Evolutionary conservation across 805 yeast species (phyloP).

Genomic region (Metschnikowia lachancei): DNA sequence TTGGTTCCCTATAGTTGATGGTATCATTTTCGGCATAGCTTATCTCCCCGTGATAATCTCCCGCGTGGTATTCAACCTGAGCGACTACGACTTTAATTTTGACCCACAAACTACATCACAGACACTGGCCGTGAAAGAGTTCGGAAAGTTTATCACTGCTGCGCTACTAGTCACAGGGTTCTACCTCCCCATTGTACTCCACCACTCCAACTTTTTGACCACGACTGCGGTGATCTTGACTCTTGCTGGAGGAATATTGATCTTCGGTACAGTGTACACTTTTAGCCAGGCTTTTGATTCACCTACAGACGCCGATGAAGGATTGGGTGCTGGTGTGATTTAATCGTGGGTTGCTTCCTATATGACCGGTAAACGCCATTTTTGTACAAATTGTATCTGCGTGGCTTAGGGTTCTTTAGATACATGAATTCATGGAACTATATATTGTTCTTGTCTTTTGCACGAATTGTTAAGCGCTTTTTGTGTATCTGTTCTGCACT

Average conservation of each 20-base stretch:
- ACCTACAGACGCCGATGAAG: conserved; percentile 28
- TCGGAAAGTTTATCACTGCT: conserved; percentile 78
- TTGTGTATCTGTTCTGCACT: too few species aligned
- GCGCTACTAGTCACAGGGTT: conserved; percentile 73
- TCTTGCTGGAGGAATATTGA: conserved; percentile 76
- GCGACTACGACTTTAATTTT: conserved; percentile 44
- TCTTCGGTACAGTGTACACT: conserved; percentile 78
- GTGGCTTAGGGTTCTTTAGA: too few species aligned
- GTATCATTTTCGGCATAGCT: conserved; percentile 40
- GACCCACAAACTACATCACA: conserved; percentile 29
- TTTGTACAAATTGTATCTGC: too few species aligned
- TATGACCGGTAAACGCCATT: too few species aligned
- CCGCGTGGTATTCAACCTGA: conserved; percentile 29
- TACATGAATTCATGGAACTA: too few species aligned
- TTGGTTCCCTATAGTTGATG: conserved; percentile 84
- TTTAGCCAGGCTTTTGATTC: conserved; percentile 74
- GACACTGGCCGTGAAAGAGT: conserved; percentile 52
- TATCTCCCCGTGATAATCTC: conserved; percentile 39
- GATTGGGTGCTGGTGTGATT: conserved; percentile 16
- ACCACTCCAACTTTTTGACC: conserved; percentile 73
- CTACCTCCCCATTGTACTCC: conserved; percentile 67
- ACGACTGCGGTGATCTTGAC: conserved; percentile 72
- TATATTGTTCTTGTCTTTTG: too few species aligned
- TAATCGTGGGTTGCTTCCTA: not conserved
- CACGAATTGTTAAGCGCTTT: too few species aligned